Percentiles rank a stretch among this genome's conserved stretches.
Conservation (phyloP, 768 basidiomycete genomes). For the Amanita pallidorosea region DNA sequence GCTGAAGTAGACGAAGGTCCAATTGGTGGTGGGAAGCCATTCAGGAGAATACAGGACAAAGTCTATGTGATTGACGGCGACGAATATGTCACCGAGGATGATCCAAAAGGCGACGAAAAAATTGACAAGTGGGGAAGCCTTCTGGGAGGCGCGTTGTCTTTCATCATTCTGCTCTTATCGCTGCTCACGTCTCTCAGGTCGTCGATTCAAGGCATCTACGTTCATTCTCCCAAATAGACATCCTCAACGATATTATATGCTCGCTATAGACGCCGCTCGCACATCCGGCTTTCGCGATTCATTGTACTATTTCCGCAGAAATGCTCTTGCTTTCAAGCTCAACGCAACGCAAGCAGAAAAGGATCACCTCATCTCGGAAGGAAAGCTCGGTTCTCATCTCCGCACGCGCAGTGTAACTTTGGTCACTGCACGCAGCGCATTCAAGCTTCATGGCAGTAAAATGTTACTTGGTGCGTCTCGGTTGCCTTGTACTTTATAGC, state of each 20-base stretch:
- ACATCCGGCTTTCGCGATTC: slow-evolving; percentile 96
- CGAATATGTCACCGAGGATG: slow-evolving; percentile 76
- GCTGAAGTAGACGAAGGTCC: slow-evolving; percentile 29
- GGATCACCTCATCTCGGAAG: slow-evolving; percentile 80
- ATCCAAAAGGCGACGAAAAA: slow-evolving; percentile 85
- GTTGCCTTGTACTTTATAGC: background rate
- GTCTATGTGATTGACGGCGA: slow-evolving; percentile 78
- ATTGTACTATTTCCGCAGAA: slow-evolving; percentile 94
- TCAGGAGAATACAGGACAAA: slow-evolving; percentile 62
- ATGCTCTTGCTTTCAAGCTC: slow-evolving; percentile 83
- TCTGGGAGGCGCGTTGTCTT: slow-evolving; percentile 56
- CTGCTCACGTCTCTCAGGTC: slow-evolving; percentile 34
- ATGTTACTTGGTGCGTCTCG: slow-evolving; percentile 61
- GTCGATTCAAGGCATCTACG: slow-evolving; percentile 81
- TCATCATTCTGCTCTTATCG: slow-evolving; percentile 3
- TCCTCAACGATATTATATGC: slow-evolving; percentile 80
- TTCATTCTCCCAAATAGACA: slow-evolving; percentile 83
- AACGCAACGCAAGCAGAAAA: slow-evolving; percentile 87
- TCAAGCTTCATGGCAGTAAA: slow-evolving; percentile 89
- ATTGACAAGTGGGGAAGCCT: slow-evolving; percentile 79
- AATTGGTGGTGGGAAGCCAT: slow-evolving; percentile 52
- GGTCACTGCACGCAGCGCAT: slow-evolving; percentile 85
- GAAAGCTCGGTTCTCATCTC: slow-evolving; percentile 82
- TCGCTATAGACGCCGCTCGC: slow-evolving; percentile 95
- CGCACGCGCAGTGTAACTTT: slow-evolving; percentile 90